These are phyloP conservation scores for Juglanconis sp. DNA, from an alignment of 2,329 filamentous ascomycete species.

Conservation along the genomic window DNA sequence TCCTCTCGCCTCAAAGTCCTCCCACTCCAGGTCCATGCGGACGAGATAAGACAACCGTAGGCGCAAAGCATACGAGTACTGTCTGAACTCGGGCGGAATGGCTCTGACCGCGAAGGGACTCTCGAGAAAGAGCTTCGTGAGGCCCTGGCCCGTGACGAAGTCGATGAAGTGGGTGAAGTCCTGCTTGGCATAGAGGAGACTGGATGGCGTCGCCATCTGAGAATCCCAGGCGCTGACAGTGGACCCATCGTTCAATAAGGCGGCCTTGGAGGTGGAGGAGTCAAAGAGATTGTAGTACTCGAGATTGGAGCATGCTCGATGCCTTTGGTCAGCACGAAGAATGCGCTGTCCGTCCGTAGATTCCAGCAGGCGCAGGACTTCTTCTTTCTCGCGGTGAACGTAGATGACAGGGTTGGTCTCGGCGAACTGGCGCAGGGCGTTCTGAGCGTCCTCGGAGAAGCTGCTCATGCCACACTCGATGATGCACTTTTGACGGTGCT, in stretches of 20 bases:
- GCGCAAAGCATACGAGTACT: slow-evolving; percentile 59
- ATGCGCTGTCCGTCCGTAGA: slow-evolving; percentile 53
- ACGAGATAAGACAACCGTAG: slow-evolving; percentile 60
- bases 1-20: slow-evolving; percentile 53
- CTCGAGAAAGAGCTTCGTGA: slow-evolving; percentile 50
- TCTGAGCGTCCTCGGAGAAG: slow-evolving; percentile 58
- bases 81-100: slow-evolving; percentile 55
- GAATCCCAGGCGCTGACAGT: slow-evolving; percentile 18
- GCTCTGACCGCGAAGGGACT: slow-evolving; percentile 60
- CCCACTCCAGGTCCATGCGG: slow-evolving; percentile 46
- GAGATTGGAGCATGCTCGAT: slow-evolving; percentile 63
- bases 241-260: slow-evolving; percentile 22
- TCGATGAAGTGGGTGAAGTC: slow-evolving; percentile 60
- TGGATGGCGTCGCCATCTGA: slow-evolving; percentile 47
- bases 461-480: slow-evolving; percentile 68
- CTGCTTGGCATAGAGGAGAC: slow-evolving; percentile 56
- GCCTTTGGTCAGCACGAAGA: slow-evolving; percentile 51
- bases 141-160: slow-evolving; percentile 51
- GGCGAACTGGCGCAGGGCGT: slow-evolving; percentile 56
- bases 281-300: slow-evolving; percentile 69
- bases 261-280: slow-evolving; percentile 31
- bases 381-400: slow-evolving; percentile 61
- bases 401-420: slow-evolving; percentile 68
- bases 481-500: slow-evolving; percentile 58
- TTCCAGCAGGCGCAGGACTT: slow-evolving; percentile 57